Conservation (phyloP, 306 rosid species). For the Vigna mungo region DNA sequence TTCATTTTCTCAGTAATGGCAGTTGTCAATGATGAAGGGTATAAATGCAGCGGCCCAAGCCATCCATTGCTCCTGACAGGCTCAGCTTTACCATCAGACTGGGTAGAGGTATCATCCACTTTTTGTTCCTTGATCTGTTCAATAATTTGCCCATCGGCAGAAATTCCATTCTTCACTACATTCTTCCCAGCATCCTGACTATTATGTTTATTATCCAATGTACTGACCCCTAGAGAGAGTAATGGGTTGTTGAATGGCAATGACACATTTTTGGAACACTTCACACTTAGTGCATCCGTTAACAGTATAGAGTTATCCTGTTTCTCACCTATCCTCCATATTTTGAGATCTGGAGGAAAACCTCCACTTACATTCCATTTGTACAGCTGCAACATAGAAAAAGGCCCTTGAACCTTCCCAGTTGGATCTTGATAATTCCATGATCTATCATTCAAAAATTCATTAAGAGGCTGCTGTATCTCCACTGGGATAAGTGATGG, state of each 20-base stretch:
- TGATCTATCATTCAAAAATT: constrained; percentile 54
- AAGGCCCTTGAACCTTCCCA: constrained; percentile 93
- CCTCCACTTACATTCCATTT: constrained; percentile 73
- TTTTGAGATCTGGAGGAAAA: constrained; percentile 77
- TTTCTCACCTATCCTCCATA: constrained; percentile 80
- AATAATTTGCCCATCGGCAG: constrained; percentile 41
- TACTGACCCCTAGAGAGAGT: constrained; percentile 52
- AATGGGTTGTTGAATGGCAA: constrained; percentile 46
- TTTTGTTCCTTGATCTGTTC: constrained; percentile 52
- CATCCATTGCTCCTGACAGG: constrained; percentile 57
- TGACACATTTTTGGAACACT: constrained; percentile 51
- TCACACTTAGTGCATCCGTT: constrained; percentile 64
- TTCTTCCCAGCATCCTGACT: constrained; percentile 51
- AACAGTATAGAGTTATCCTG: constrained; percentile 66
- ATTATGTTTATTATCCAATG: constrained; percentile 50
- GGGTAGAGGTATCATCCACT: constrained; percentile 53
- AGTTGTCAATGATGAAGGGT: constrained; percentile 53
- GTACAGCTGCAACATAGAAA: constrained; percentile 67
- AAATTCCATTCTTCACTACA: constrained; percentile 43
- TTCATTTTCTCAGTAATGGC: constrained; percentile 48
- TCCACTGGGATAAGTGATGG: constrained; percentile 50
- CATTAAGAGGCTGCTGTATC: constrained; percentile 57
- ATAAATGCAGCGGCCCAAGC: constrained; percentile 54
- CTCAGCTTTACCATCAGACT: constrained; percentile 56
- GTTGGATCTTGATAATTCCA: constrained; percentile 93